Base-by-base conservation (phyloP, 495 filamentous ascomycete genomes). In the Aspergillus diversus region DNA sequence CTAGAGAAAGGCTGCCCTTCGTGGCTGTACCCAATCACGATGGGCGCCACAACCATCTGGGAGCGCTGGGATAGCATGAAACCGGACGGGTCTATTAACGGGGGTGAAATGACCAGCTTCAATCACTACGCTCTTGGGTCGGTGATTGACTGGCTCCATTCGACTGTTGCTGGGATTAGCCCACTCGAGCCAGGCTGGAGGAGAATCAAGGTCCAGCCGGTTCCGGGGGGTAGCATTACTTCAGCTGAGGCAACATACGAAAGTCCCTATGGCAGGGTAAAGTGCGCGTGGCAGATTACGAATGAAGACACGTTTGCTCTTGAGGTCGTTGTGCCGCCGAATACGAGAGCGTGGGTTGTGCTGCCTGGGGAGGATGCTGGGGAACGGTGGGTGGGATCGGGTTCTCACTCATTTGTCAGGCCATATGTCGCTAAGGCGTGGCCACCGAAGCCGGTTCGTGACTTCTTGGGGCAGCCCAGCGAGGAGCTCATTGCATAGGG, bases 11-110 rank as follows among this genome's bases (percentile, higher is more conserved):
- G 56, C 15, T 69, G 78, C 33, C 79, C 83, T 1, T 82, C 75
- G 7, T 85, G 82, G 82, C 66, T 86, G 47, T 84, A 83, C 66
- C 82, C 80, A 5, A 73, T 87, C 17, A 72, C 69, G 3, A 80
- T 83, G 78, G 78, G 77, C 7, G 83, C 77, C 0, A 87, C 84
- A 0, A 84, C 83, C 2, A 78, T 80, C 2, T 86, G 82, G 84
- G 84, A 87, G 68, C 73, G 84, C 5, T 86, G 84, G 84, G 80
- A 86, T 59, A 80, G 75, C 33, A 77, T 87, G 64, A 71, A 84
- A 4, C 77, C 80, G 0, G 74, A 86, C 63, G 83, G 83, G 2
- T 72, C 71, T 1, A 73, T 86, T 33, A 86, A 87, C 61, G 77
- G 81, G 0, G 83, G 81, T 1, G 56, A 75, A 27, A 86, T 87